Evolutionary conservation across 331 rosid species (phyloP), one percentile per base, ranked within the genome.

Genomic region (Pyrus hybrid): DNA sequence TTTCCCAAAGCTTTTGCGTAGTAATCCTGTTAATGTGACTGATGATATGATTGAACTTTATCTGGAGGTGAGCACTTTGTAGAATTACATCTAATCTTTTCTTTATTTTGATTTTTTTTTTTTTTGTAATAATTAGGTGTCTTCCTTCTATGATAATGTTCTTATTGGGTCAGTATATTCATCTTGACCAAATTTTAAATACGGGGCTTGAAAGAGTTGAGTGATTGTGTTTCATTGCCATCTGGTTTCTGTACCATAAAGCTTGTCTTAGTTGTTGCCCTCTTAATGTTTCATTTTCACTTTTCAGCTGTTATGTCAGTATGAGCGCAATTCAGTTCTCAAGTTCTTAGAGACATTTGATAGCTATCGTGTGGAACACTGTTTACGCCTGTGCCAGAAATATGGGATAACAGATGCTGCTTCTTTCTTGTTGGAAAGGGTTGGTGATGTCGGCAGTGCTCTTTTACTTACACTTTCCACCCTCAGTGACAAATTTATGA

Each of bases 11-110:
- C 84, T 85, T 79, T 83, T 95, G 79, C 89, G 84, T 56, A 92
- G 82, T 66, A 92, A 82, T 85, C 90, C 97, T 32, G 85, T 88
- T 77, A 77, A 84, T 17, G 93, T 95, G 77, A 85, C 92, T 53
- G 99, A 95, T 77, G 93, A 95, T 84, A 87, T 90, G 80, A 85
- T 90, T 81, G 99, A 95, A 89, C 97, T 89, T 79, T 95, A 95
- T 84, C 88, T 94, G 73, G 89, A 92, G 97, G 99, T 92, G 86
- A 87, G 91, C 70, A 70, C 76, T 45, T 78, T 57, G 53, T 56
- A 35, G 60, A 65, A 49, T 49, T 71, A 37, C 60, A 47, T 67
- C 63, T 71, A 30, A 30, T 21, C 63, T 51, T 32, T 56, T 49
- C 32, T 33, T 23, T 22, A 4, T 35, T 18, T 68, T 41, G 20